Base-by-base conservation (phyloP, 768 basidiomycete species). In the Pholiota molesta region DNA sequence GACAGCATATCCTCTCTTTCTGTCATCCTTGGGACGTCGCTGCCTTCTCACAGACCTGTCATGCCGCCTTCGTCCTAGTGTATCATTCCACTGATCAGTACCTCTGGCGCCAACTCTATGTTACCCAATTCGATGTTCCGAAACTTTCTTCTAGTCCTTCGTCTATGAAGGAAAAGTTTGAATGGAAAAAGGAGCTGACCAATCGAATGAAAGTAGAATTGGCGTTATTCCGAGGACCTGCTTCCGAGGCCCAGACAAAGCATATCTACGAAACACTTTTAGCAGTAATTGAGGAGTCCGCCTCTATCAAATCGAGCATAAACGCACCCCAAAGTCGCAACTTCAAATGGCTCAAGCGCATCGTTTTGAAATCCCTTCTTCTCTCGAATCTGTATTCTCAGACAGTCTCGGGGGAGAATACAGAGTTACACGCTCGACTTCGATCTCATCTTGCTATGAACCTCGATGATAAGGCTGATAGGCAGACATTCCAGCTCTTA, bases 21-120 rank as follows among this genome's bases (percentile, higher is more conserved):
- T 86, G 85, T 66, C 78, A 82, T 64, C 84, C 86, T 44, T 73
- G 74, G 64, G 87, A 89, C 59, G 80, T 91, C 49, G 77, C 85
- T n/a, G 69, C 79, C 28, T 87, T 90, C 69, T 76, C 87, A 14
- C 76, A 77, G 69, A 84, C 86, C 51, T 89, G 85, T 68, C 77
- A 76, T 21, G 66, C 74, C 8, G 81, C 86, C 16, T 75, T 75
- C 65, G 66, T 69, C 42, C 73, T 90, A 51, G 79, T 90, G 47
- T 83, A 86, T 67, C 70, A 75, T 21, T 62, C 77, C 31, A 62
- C 75, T 29, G 86, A 89, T 73, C 81, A 83, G 52, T 83, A 85
- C 68, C 79, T 93, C 42, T 93, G 90, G 90, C 85, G 86, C 57
- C 76, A 83, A 56, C 76, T 91, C 55, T 91, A 88, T 72, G 81